Evolutionary conservation across 345 rosid genomes (phyloP).

Genomic region (Excoecaria agallocha): DNA sequence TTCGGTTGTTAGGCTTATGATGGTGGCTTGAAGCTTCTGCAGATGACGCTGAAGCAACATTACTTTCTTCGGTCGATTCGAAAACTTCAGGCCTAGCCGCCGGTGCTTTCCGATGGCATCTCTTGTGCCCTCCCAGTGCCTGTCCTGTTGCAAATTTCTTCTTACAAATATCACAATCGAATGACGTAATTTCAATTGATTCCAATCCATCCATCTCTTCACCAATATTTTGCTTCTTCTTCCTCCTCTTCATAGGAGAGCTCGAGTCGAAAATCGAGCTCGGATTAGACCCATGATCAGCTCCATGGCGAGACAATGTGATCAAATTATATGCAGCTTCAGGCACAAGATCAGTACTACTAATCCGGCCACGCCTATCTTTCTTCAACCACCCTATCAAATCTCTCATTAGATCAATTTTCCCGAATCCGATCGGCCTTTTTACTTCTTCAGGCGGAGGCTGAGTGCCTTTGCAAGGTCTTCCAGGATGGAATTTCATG

Average conservation of each 20-base stretch:
- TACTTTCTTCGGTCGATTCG: neutral
- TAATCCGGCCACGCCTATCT: neutral
- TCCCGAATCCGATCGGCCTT: neutral
- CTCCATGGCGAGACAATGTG: neutral
- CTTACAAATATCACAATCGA: neutral
- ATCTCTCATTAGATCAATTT: neutral
- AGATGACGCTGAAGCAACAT: neutral
- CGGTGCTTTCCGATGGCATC: neutral
- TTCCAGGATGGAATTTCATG: conserved; percentile 13
- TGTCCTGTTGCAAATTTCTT: neutral
- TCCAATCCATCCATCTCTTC: neutral
- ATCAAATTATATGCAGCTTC: neutral
- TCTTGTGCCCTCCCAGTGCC: neutral
- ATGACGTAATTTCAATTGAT: neutral
- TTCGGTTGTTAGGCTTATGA: neutral
- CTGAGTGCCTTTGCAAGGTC: neutral
- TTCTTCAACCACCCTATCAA: neutral
- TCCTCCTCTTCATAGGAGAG: too few relatives aligned
- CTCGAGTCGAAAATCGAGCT: too few relatives aligned
- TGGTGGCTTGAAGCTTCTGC: too few relatives aligned
- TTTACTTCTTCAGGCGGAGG: neutral
- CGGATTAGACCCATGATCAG: too few relatives aligned
- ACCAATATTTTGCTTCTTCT: too few relatives aligned
- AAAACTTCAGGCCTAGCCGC: neutral
- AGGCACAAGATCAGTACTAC: neutral